Evolutionary conservation across 2,329 filamentous ascomycete species (phyloP), one percentile per base, ranked within the genome.

Genomic region (Trichoderma breve): DNA sequence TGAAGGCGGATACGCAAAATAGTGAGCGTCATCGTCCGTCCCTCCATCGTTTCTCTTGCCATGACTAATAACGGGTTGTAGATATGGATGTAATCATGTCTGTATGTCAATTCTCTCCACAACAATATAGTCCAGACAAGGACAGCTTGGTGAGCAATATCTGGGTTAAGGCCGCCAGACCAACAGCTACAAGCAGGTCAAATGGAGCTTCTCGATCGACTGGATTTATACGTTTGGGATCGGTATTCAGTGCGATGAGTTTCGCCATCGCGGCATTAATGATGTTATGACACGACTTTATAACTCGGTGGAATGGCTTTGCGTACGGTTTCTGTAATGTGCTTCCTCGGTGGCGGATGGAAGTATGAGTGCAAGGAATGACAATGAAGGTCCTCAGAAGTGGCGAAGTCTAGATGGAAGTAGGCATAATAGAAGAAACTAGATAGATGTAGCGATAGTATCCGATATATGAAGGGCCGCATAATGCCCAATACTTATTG

Each of bases 31-130:
- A 26, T 39, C 26, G 11, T 47, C 4, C 36, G n/a, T 14, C 14
- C 14, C 9, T 8, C 18, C 11, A 6, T 26, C 11, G 4, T 2
- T 8, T 6, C 1, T 12, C 15, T 15, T 6, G 11, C 6, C 14
- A 15, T 32, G 6, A 6, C 53, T 62, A 18, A 70, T 18, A 4
- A 3, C 1, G 6, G 30, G 1, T n/a, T 55, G 7, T 11, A 84
- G 82, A 80, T n/a, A 77, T 83, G 73, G 73, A 80, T 15, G 72
- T 79, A 7, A 82, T 84, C 71, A 78, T 83, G 76, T 69, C 74
- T 7, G 75, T 76, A 11, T 84, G 82, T 74, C 78, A 78, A 68
- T 83, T 83, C 55, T 51, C 77, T 3, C 57, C 73, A 7, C 32
- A 73, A 6, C 65, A 77, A 39, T 83, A 82, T 71, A 76, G 75